These are phyloP conservation scores for Holtermanniella nyarrowii DNA, from an alignment of 768 basidiomycete species.

Conservation along the genomic window DNA sequence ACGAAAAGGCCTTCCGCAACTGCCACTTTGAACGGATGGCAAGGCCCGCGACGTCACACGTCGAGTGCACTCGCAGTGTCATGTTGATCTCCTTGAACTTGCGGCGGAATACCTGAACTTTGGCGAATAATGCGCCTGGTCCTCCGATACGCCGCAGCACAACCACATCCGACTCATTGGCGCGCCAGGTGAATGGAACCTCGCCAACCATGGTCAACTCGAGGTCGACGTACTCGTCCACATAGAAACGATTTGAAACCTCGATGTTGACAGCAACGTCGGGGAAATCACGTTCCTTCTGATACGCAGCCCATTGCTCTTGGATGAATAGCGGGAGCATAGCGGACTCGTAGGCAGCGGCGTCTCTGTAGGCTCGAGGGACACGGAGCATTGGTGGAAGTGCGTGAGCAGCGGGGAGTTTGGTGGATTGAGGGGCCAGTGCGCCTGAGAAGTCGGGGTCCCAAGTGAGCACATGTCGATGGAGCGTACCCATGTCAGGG, in stretches of 20 bases:
- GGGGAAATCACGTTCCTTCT: slow-evolving; percentile 51
- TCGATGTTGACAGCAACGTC: slow-evolving; percentile 57
- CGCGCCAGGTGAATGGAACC: slow-evolving; percentile 59
- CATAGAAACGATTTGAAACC: slow-evolving; percentile 58
- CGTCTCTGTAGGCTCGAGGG: slow-evolving; percentile 56
- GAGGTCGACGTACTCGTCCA: slow-evolving; percentile 73
- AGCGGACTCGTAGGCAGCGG: slow-evolving; percentile 57
- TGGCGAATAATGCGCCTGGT: slow-evolving; percentile 55
- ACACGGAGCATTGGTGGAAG: slow-evolving; percentile 44
- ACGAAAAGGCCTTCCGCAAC: slow-evolving; percentile 76
- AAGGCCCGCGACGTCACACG: slow-evolving; percentile 47
- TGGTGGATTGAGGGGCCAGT: slow-evolving; percentile 53
- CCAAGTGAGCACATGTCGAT: slow-evolving; percentile 75
- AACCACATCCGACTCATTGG: slow-evolving; percentile 78
- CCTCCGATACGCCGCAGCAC: slow-evolving; percentile 56
- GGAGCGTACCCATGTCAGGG: slow-evolving; percentile 70
- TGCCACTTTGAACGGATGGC: slow-evolving; percentile 59
- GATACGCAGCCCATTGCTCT: slow-evolving; percentile 84
- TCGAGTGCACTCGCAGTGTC: slow-evolving; percentile 46
- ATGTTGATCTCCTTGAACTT: slow-evolving; percentile 49
- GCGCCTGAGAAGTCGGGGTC: slow-evolving; percentile 53
- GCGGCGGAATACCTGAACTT: slow-evolving; percentile 50
- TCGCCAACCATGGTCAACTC: slow-evolving; percentile 54
- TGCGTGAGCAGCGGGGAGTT: slow-evolving; percentile 37
- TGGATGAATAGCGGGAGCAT: slow-evolving; percentile 77